phyloP scores from a whole-genome alignment of 176 grass and related monocot genomes.

The Bolboschoenus planiculmis region DNA sequence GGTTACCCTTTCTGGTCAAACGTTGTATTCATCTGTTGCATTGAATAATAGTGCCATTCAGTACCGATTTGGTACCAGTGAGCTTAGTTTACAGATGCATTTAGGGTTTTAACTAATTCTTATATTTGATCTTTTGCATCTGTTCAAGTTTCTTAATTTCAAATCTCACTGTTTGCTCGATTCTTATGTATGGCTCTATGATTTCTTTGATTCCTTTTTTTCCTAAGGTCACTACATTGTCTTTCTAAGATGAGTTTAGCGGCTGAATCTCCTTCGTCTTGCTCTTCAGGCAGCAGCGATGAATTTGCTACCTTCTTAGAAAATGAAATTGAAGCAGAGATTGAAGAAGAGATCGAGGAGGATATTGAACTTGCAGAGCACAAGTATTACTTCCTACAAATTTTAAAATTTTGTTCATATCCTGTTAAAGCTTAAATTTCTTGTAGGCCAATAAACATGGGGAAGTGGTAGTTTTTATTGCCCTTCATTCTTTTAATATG shows the following conservation, averaged over 20 bases:
- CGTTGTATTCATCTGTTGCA: background rate
- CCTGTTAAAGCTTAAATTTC: background rate
- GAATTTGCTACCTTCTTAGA: conserved; percentile 68
- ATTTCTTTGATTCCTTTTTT: background rate
- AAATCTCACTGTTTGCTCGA: background rate
- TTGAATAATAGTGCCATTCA: background rate
- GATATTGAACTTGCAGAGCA: conserved; percentile 35
- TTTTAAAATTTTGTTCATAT: background rate
- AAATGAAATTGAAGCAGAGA: conserved; percentile 43
- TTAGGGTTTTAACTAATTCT: background rate
- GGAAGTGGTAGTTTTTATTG: background rate
- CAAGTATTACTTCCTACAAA: conserved; percentile 18
- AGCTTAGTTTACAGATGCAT: background rate
- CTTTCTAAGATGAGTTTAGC: conserved; percentile 57
- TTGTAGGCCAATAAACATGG: background rate
- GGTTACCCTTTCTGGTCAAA: background rate
- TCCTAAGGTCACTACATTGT: background rate
- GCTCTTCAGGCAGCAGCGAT: conserved; percentile 61
- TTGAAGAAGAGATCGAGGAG: conserved; percentile 26
- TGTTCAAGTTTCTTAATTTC: background rate
- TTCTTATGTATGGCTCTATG: background rate
- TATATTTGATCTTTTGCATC: background rate
- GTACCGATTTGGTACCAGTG: background rate
- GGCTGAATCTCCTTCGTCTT: conserved; percentile 55
- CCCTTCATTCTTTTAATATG: background rate